Conservation (phyloP, 306 rosid genomes). For the Heteromeles arbutifolia region DNA sequence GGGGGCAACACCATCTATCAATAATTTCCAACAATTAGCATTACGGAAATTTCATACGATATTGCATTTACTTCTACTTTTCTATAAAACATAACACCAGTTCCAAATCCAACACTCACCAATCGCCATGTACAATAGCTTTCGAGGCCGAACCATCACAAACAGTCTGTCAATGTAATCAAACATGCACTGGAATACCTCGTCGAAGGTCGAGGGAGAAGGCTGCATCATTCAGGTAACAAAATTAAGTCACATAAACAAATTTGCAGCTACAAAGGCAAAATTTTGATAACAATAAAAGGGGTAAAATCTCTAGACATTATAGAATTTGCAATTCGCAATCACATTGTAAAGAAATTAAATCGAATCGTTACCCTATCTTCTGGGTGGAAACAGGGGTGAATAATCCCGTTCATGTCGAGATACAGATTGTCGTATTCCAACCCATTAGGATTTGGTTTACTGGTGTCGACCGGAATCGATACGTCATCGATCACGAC, state of each 20-base stretch:
- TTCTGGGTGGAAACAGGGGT: slow-evolving; percentile 97
- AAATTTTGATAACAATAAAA: not conserved
- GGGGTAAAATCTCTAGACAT: not conserved
- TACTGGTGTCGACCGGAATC: slow-evolving; percentile 84
- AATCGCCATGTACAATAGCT: slow-evolving; percentile 89
- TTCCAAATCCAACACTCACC: slow-evolving; percentile 44
- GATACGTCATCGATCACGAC: slow-evolving; percentile 64
- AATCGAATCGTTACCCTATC: slow-evolving; percentile 55
- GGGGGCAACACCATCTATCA: slow-evolving; percentile 96
- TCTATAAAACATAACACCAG: not conserved
- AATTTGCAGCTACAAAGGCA: not conserved
- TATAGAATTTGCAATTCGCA: not conserved
- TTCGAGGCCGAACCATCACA: slow-evolving; percentile 91
- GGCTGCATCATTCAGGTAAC: slow-evolving; percentile 51
- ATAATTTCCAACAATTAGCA: slow-evolving; percentile 12
- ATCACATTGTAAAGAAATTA: not conserved
- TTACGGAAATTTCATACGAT: slow-evolving; percentile 5
- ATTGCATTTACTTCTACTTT: not conserved
- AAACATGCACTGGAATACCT: slow-evolving; percentile 92
- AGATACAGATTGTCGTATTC: slow-evolving; percentile 93
- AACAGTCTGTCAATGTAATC: slow-evolving; percentile 91
- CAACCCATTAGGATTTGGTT: slow-evolving; percentile 70
- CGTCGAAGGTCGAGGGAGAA: slow-evolving; percentile 66
- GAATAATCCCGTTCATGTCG: slow-evolving; percentile 94
- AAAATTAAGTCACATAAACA: not conserved